Percentiles rank a stretch among this genome's conserved stretches.
Conservation (phyloP, 352 stramenopile genomes). For the Phytophthora sp. region DNA sequence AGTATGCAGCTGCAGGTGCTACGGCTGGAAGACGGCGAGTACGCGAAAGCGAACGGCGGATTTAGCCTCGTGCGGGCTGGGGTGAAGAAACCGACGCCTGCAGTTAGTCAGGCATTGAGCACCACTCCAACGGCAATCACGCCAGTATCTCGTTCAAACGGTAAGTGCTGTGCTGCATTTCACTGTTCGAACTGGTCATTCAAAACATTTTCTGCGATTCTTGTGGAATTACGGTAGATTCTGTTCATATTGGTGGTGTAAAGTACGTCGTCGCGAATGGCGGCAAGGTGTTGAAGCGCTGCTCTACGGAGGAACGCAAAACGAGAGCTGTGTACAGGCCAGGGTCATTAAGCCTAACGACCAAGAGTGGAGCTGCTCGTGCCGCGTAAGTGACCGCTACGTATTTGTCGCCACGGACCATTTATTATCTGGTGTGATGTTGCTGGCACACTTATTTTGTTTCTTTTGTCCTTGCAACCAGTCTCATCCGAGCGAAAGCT, state of each 20-base stretch:
- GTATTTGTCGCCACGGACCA: too few relatives aligned
- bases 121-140: conserved; percentile 2
- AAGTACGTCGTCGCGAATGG: conserved; percentile 52
- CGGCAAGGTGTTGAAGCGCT: conserved; percentile 54
- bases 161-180: neutral
- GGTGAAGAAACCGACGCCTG: conserved; percentile 38
- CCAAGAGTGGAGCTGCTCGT: conserved; percentile 34
- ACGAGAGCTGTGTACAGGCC: conserved; percentile 2
- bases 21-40: conserved; percentile 70
- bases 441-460: neutral
- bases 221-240: too few relatives aligned
- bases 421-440: neutral
- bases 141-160: conserved; percentile 19
- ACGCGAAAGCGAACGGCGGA: conserved; percentile 73
- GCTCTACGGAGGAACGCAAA: conserved; percentile 32
- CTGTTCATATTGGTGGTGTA: conserved; percentile 49
- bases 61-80: conserved; percentile 74
- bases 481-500: conserved; percentile 53
- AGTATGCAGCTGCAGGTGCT: conserved; percentile 63
- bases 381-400: conserved; percentile 39
- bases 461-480: conserved; percentile 12
- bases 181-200: too few relatives aligned
- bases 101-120: neutral
- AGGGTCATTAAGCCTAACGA: conserved; percentile 25
- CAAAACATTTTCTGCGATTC: too few relatives aligned